phyloP scores from a whole-genome alignment of 257 asterid species.

The Thymus quinquecostatus region DNA sequence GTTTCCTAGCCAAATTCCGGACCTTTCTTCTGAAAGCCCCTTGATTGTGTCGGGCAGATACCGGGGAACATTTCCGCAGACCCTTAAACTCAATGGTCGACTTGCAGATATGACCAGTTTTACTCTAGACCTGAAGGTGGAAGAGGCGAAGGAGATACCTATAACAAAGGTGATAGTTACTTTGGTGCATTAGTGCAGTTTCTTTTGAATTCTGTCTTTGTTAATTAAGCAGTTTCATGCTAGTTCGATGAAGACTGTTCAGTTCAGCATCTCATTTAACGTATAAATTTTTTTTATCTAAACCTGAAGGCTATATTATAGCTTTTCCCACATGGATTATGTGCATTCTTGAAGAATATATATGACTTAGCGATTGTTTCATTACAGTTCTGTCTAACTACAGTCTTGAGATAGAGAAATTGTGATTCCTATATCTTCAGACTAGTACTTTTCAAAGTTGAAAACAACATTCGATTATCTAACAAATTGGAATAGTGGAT shows the following conservation, averaged over 20 bases:
- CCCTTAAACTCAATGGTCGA: slow-evolving; percentile 59
- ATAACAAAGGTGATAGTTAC: slow-evolving; percentile 63
- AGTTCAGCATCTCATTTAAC: not conserved
- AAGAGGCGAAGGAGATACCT: slow-evolving; percentile 66
- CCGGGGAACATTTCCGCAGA: slow-evolving; percentile 72
- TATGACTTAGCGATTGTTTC: not conserved
- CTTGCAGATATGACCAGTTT: slow-evolving; percentile 61
- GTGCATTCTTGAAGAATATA: not conserved
- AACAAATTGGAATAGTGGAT: not conserved
- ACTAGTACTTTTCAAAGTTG: not conserved
- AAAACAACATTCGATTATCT: not conserved
- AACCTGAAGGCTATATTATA: not conserved
- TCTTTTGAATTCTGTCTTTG: not conserved
- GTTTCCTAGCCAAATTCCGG: slow-evolving; percentile 79
- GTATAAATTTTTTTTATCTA: too few relatives aligned
- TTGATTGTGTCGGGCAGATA: slow-evolving; percentile 86
- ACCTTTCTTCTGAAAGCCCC: slow-evolving; percentile 77
- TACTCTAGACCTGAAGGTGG: slow-evolving; percentile 61
- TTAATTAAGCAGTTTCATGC: slow-evolving; percentile 9
- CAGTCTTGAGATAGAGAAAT: not conserved
- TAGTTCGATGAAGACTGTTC: not conserved
- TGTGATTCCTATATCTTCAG: not conserved
- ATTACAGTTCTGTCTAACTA: not conserved
- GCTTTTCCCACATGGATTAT: not conserved
- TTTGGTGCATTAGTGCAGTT: slow-evolving; percentile 23